Evolutionary conservation across 192 early-diverging fungal species (phyloP).

Genomic region (Backusella morwellensis): DNA sequence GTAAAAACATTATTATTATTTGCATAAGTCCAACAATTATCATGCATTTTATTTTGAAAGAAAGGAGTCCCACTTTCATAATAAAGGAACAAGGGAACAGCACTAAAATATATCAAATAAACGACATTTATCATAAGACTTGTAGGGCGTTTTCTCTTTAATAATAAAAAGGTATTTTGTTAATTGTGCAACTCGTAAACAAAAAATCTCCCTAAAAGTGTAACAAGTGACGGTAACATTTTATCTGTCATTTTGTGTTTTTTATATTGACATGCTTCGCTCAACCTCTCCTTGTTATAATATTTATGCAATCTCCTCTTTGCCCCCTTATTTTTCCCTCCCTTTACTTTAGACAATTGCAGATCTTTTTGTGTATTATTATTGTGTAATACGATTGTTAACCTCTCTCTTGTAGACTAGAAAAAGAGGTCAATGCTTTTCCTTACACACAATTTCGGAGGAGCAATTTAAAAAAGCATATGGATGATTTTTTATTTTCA

Average conservation of each 20-base stretch:
- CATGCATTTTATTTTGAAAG: not conserved
- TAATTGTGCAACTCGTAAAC: not conserved
- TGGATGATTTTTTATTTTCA: not conserved
- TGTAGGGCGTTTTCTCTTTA: not conserved
- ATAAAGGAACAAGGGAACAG: not conserved
- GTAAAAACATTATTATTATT: not conserved
- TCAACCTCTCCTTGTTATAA: not conserved
- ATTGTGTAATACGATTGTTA: not conserved
- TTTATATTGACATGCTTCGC: not conserved
- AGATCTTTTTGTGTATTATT: not conserved
- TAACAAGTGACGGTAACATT: not conserved
- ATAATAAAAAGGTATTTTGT: not conserved
- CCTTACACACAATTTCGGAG: not conserved
- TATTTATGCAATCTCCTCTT: not conserved
- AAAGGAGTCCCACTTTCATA: not conserved
- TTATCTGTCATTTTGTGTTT: not conserved
- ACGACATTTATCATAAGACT: not conserved
- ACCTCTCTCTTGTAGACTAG: not conserved
- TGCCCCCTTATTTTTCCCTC: not conserved
- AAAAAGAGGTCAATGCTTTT: conserved; percentile 6
- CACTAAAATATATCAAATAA: not conserved
- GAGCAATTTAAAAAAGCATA: not conserved
- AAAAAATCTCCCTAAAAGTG: not conserved
- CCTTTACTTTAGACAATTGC: not conserved
- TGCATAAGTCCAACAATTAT: not conserved